Evolutionary conservation across 2,329 filamentous ascomycete genomes (phyloP).

Genomic region (Teratosphaeria viscida): DNA sequence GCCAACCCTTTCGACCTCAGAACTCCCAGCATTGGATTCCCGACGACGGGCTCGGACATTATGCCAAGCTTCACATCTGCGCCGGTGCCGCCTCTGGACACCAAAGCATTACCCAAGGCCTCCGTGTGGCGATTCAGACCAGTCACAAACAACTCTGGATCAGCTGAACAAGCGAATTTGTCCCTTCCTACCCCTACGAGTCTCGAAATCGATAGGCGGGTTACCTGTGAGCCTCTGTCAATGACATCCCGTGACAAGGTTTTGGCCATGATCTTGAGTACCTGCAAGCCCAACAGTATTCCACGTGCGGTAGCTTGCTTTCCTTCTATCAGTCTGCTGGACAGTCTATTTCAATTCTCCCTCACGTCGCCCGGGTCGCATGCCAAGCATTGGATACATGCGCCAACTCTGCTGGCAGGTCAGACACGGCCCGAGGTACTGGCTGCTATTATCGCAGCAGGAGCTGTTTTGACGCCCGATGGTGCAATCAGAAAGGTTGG

Average conservation of each 20-base stretch:
- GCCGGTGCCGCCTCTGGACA: slow-evolving; percentile 22
- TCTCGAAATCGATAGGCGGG: slow-evolving; percentile 30
- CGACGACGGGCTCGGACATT: slow-evolving; percentile 22
- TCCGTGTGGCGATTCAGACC: slow-evolving; percentile 38
- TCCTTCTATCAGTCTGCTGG: slow-evolving; percentile 49
- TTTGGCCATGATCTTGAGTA: slow-evolving; percentile 52
- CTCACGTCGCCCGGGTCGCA: slow-evolving; percentile 47
- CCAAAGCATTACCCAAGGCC: slow-evolving; percentile 29
- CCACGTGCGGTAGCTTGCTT: slow-evolving; percentile 49
- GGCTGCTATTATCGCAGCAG: slow-evolving; percentile 49
- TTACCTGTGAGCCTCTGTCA: slow-evolving; percentile 31
- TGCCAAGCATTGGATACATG: slow-evolving; percentile 52
- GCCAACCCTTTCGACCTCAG: slow-evolving; percentile 32
- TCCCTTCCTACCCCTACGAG: slow-evolving; percentile 30
- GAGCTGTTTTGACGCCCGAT: slow-evolving; percentile 49
- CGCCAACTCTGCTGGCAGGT: slow-evolving; percentile 48
- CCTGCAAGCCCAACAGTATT: slow-evolving; percentile 43
- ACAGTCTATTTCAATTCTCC: slow-evolving; percentile 52
- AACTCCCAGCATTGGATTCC: slow-evolving; percentile 23
- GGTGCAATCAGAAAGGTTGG: slow-evolving; percentile 52
- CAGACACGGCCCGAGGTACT: slow-evolving; percentile 49
- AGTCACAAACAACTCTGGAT: slow-evolving; percentile 24
- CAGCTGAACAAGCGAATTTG: slow-evolving; percentile 28
- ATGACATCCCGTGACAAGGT: slow-evolving; percentile 46
- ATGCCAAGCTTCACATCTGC: slow-evolving; percentile 25